phyloP scores from a whole-genome alignment of 306 rosid genomes.

The Cucumis hystrix region DNA sequence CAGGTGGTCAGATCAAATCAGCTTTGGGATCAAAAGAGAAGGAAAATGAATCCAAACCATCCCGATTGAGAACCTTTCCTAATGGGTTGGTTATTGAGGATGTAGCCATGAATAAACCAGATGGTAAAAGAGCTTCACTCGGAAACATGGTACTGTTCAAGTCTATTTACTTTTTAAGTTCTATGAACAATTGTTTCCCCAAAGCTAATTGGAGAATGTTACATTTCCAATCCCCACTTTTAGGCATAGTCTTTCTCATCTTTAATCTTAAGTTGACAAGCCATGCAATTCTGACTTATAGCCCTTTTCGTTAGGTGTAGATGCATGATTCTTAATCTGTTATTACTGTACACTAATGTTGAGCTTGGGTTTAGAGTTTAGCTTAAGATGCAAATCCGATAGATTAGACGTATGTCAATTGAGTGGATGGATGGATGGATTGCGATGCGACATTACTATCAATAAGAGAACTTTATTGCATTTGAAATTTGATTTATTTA shows the following conservation, averaged over 20 bases:
- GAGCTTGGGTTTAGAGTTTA: background rate
- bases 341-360: background rate
- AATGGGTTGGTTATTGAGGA: constrained; percentile 91
- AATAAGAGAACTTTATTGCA: background rate
- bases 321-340: background rate
- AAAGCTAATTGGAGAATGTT: background rate
- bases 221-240: background rate
- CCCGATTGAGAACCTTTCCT: constrained; percentile 51
- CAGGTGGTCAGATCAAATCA: constrained; percentile 23
- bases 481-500: no score
- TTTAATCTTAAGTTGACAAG: background rate
- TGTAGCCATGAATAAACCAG: constrained; percentile 74
- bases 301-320: background rate
- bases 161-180: background rate
- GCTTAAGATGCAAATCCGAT: background rate
- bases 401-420: background rate
- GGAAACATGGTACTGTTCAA: constrained; percentile 47
- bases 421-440: background rate
- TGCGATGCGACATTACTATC: background rate
- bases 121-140: constrained; percentile 75
- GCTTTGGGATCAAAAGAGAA: constrained; percentile 22
- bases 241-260: background rate
- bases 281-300: background rate
- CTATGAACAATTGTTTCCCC: background rate
- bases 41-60: constrained; percentile 36